Evolutionary conservation across 768 basidiomycete species (phyloP).

Genomic region (Infundibulicybe gibba): DNA sequence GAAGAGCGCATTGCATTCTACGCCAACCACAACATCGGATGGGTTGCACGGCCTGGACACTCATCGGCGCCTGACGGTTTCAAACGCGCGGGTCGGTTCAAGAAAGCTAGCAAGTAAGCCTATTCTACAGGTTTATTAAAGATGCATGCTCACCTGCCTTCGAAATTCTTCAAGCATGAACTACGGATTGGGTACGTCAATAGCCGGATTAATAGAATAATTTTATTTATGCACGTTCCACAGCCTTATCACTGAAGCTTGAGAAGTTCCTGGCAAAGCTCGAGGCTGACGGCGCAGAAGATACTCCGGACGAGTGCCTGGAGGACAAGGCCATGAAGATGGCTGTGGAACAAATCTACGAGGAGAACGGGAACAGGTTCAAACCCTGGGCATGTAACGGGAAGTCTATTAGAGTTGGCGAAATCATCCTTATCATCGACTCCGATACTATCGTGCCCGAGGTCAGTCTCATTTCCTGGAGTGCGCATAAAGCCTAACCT

Average conservation of each 20-base stretch:
- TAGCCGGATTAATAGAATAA: not conserved
- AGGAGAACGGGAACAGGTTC: slow-evolving; percentile 51
- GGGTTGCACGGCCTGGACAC: slow-evolving; percentile 78
- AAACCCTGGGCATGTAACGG: slow-evolving; percentile 77
- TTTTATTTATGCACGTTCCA: slow-evolving; percentile 2
- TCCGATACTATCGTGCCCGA: slow-evolving; percentile 77
- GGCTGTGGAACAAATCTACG: slow-evolving; percentile 68
- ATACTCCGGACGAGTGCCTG: slow-evolving; percentile 43
- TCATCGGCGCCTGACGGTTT: slow-evolving; percentile 72
- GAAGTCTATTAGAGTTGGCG: slow-evolving; percentile 69
- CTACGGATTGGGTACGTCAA: slow-evolving; percentile 47
- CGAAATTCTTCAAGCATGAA: slow-evolving; percentile 58
- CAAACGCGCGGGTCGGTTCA: slow-evolving; percentile 90
- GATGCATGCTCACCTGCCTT: not conserved
- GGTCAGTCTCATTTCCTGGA: slow-evolving; percentile 19
- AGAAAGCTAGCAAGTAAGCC: slow-evolving; percentile 64
- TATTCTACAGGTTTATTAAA: not conserved
- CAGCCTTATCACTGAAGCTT: slow-evolving; percentile 57
- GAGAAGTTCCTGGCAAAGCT: slow-evolving; percentile 48
- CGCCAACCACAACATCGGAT: slow-evolving; percentile 71
- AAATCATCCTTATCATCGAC: slow-evolving; percentile 79
- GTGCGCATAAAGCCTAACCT: not conserved
- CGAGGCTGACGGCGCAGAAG: slow-evolving; percentile 35
- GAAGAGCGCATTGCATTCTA: slow-evolving; percentile 72
- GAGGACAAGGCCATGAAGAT: slow-evolving; percentile 72